Conservation (phyloP, 805 yeast species). For the Starmerella floricola region DNA sequence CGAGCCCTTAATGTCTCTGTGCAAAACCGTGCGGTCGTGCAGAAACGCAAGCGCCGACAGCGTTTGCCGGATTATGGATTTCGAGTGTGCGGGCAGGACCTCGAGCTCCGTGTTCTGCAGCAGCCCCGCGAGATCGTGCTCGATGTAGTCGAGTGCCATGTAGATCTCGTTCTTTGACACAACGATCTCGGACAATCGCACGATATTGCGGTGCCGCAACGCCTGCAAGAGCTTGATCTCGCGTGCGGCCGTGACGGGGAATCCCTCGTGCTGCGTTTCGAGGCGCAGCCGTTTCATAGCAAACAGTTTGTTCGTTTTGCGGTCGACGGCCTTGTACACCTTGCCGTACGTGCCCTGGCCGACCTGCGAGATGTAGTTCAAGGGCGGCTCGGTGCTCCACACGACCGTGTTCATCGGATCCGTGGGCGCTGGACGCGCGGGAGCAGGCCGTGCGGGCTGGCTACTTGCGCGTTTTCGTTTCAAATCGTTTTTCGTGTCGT, state of each 20-base stretch:
- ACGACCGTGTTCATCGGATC: conserved; percentile 1
- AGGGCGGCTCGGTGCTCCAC: conserved; percentile 26
- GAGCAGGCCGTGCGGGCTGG: background rate
- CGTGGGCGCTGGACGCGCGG: background rate
- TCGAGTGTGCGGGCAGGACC: conserved; percentile 56
- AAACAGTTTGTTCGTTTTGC: conserved; percentile 54
- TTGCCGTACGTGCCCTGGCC: conserved; percentile 99
- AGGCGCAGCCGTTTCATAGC: conserved; percentile 77
- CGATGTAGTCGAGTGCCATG: conserved; percentile 89
- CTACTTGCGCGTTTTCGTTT: background rate
- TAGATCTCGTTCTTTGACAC: conserved; percentile 56
- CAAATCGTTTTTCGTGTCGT: background rate
- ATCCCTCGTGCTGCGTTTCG: conserved; percentile 84
- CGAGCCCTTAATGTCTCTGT: conserved; percentile 91
- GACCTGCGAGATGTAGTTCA: conserved; percentile 70
- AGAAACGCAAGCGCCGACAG: conserved; percentile 69
- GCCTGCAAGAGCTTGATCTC: conserved; percentile 79
- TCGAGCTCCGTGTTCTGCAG: conserved; percentile 59
- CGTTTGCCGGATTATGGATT: conserved; percentile 66
- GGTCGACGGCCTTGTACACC: conserved; percentile 77
- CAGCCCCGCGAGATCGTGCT: conserved; percentile 84
- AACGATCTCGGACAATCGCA: conserved; percentile 80
- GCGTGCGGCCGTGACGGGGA: conserved; percentile 89
- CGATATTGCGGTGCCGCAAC: conserved; percentile 69
- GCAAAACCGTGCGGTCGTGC: conserved; percentile 50